Evolutionary conservation across 768 basidiomycete genomes (phyloP).

Genomic region (Lactarius vividus): DNA sequence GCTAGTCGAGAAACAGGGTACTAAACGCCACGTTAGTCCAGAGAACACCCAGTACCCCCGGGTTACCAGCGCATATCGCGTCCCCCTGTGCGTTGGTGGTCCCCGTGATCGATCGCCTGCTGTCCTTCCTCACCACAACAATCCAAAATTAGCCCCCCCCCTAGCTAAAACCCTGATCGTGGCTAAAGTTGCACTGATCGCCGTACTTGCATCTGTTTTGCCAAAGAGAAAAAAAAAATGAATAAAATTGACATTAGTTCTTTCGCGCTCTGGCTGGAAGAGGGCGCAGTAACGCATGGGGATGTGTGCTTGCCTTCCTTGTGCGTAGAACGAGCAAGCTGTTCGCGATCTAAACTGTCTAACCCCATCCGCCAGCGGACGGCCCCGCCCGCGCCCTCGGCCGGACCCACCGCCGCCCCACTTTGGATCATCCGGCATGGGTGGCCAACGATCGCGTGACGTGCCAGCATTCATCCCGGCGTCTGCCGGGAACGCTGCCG

Average conservation of each 20-base stretch:
- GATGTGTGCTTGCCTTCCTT: constrained; percentile 86
- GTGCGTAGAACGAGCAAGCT: constrained; percentile 87
- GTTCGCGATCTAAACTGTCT: constrained; percentile 75
- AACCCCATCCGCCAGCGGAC: constrained; percentile 59
- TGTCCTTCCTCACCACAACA: not conserved
- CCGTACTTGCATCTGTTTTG: constrained; percentile 83
- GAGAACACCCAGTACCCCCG: constrained; percentile 6
- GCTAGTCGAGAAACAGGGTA: constrained; percentile 17
- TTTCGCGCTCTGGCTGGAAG: constrained; percentile 6
- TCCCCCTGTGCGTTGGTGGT: not conserved
- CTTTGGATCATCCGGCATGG: constrained; percentile 46
- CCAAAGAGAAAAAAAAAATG: constrained; percentile 28
- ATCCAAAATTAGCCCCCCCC: not conserved
- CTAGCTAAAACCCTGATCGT: constrained; percentile 43
- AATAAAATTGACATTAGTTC: constrained; percentile 29
- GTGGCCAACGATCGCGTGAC: constrained; percentile 37
- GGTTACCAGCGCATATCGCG: not conserved
- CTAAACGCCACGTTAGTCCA: constrained; percentile 7
- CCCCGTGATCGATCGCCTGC: constrained; percentile 3
- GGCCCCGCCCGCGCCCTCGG: constrained; percentile 47
- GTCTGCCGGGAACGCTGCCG: constrained; percentile 25
- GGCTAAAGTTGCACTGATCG: constrained; percentile 83
- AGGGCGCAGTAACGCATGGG: constrained; percentile 39
- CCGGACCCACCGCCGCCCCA: constrained; percentile 21
- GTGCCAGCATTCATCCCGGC: constrained; percentile 20